Conservation (phyloP, 768 basidiomycete genomes). For the Pluteus cervinus region DNA sequence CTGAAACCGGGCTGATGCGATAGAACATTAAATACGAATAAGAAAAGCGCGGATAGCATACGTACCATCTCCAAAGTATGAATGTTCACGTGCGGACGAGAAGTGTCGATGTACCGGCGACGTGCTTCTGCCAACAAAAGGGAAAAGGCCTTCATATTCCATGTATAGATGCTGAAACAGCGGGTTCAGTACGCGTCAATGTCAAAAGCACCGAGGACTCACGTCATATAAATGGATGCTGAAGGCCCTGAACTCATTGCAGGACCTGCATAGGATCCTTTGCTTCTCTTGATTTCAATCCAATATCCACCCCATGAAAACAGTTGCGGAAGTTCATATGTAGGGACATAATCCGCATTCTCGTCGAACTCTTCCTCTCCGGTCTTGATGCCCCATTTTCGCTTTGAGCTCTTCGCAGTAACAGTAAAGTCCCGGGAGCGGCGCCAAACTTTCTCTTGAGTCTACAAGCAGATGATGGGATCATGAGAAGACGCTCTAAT, state of each 20-base stretch:
- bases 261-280: conserved; percentile 5
- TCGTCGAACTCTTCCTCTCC: conserved; percentile 13
- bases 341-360: conserved; percentile 35
- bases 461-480: conserved; percentile 16
- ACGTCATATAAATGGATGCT: conserved; percentile 24
- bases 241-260: conserved; percentile 3
- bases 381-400: conserved; percentile 29
- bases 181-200: conserved; percentile 21
- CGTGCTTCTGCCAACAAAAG: conserved; percentile 30
- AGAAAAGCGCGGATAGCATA: no score
- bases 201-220: conserved; percentile 7
- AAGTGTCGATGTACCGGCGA: conserved; percentile 26
- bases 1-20: conserved; percentile 29
- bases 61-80: conserved; percentile 26
- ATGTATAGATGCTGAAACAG: conserved; percentile 31
- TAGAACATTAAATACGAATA: conserved; percentile 2
- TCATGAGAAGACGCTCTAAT: not conserved
- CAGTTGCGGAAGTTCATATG: conserved; percentile 30
- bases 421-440: conserved; percentile 35
- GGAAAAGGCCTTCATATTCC: conserved; percentile 28
- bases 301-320: conserved; percentile 36
- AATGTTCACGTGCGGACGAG: conserved; percentile 27
- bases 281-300: conserved; percentile 28
- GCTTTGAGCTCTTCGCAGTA: conserved; percentile 30
- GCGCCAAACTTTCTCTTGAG: conserved; percentile 37